Percentiles rank a stretch among this genome's conserved stretches.
Evolutionary conservation across 176 grass and related monocot genomes (phyloP).

Genomic region (Paspalum notatum): DNA sequence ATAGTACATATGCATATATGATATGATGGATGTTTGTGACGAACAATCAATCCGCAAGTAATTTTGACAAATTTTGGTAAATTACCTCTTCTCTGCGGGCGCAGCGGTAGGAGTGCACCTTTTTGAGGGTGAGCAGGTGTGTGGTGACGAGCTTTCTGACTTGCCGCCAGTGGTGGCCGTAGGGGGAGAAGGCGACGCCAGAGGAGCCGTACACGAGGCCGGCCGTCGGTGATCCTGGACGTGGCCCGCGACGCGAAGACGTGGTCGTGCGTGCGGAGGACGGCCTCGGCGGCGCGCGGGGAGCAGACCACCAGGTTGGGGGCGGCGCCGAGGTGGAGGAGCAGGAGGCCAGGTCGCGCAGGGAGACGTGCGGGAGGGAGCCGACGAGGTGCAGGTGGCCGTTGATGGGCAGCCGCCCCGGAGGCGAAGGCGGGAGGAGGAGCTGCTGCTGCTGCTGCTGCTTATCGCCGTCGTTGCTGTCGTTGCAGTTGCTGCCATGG

Average conservation of each 20-base stretch:
- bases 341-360: conserved; percentile 45
- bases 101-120: conserved; percentile 14
- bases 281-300: conserved; percentile 31
- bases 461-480: background rate
- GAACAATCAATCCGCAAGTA: background rate
- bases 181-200: conserved; percentile 43
- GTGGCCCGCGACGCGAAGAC: conserved; percentile 54
- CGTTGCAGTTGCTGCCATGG: background rate
- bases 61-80: background rate
- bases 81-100: conserved; percentile 24
- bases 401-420: conserved; percentile 39
- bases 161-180: conserved; percentile 52
- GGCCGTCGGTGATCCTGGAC: background rate
- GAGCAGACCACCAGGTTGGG: conserved; percentile 57
- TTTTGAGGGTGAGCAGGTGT: conserved; percentile 43
- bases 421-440: conserved; percentile 35
- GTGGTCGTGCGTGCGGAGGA: conserved; percentile 59
- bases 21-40: too few species aligned
- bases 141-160: conserved; percentile 32
- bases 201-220: conserved; percentile 28
- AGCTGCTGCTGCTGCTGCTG: background rate
- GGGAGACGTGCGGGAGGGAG: conserved; percentile 45
- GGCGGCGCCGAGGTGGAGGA: conserved; percentile 55
- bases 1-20: too few species aligned
- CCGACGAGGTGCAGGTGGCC: conserved; percentile 60